Conservation (phyloP, 2,329 filamentous ascomycete species). For the Colletotrichum sp. region DNA sequence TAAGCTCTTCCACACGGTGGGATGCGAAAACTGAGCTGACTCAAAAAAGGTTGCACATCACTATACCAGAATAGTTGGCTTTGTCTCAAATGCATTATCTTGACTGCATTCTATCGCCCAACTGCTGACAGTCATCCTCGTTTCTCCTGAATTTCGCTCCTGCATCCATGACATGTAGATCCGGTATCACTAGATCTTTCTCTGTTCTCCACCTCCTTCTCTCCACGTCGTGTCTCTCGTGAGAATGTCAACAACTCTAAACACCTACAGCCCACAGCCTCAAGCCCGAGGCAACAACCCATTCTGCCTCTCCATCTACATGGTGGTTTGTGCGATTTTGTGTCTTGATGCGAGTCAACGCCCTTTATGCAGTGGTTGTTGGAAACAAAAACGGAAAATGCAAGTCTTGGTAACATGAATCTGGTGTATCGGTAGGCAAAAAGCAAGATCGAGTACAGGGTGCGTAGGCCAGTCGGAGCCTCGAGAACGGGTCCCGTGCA, state of each 20-base stretch:
- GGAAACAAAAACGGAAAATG: conserved; percentile 18
- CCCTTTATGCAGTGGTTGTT: conserved; percentile 17
- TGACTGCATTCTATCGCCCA: conserved; percentile 7
- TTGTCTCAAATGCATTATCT: conserved; percentile 13
- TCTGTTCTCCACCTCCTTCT: not conserved
- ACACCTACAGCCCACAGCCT: not conserved
- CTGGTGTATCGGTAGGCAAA: conserved; percentile 7
- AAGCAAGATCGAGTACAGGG: conserved; percentile 6
- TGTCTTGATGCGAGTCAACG: conserved; percentile 20
- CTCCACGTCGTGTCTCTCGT: conserved; percentile 4
- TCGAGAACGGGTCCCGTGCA: not conserved
- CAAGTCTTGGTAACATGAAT: conserved; percentile 19
- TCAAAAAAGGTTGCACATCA: not conserved
- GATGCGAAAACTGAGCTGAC: not conserved
- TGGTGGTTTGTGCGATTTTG: conserved; percentile 14
- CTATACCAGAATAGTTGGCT: not conserved
- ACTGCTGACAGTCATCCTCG: not conserved
- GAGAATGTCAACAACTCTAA: conserved; percentile 6
- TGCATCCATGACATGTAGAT: conserved; percentile 10
- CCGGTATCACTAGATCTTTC: conserved; percentile 8
- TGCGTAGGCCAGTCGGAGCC: not conserved
- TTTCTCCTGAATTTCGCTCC: conserved; percentile 13
- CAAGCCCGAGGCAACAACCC: not conserved
- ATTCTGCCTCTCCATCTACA: conserved; percentile 9
- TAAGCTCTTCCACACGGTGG: not conserved